A percentile compares a stretch with the other conserved stretches of the same genome.
These are phyloP conservation scores for Macaranga tanarius DNA, from an alignment of 441 rosid species.

Conservation along the genomic window DNA sequence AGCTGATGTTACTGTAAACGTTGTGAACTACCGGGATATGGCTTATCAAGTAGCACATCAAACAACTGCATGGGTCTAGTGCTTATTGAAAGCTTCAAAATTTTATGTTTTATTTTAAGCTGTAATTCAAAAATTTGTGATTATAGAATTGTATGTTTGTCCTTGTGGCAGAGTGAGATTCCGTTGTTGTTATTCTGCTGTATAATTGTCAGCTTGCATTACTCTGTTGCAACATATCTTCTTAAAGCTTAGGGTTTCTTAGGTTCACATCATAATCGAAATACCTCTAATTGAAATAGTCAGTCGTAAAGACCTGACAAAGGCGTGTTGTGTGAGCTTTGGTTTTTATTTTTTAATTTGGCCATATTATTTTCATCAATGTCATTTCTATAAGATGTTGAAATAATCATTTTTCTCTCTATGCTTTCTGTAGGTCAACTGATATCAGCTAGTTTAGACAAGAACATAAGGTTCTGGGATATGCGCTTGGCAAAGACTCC, in stretches of 20 bases:
- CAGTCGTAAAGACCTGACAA: not conserved
- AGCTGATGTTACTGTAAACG: not conserved
- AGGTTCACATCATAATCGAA: not conserved
- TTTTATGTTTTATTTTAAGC: too few species aligned
- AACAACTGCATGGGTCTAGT: not conserved
- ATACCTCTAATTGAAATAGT: not conserved
- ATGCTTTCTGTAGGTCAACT: conserved; percentile 48
- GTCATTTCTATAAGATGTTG: not conserved
- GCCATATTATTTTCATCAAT: not conserved
- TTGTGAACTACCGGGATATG: not conserved
- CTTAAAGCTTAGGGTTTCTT: not conserved
- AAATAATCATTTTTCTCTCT: conserved; percentile 4
- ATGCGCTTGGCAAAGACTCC: conserved; percentile 37
- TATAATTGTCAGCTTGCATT: not conserved
- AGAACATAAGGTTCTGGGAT: conserved; percentile 67
- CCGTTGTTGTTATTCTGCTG: not conserved
- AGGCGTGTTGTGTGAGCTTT: not conserved
- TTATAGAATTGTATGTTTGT: not conserved
- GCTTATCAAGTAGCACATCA: too few species aligned
- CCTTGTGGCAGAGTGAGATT: not conserved
- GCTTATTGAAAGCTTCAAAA: not conserved
- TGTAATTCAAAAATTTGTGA: not conserved
- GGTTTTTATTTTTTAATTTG: not conserved
- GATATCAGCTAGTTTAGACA: conserved; percentile 73
- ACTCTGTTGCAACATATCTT: not conserved